These are phyloP conservation scores for Miamiensis avidus DNA, from an alignment of 169 alveolate genomes.

Conservation along the genomic window DNA sequence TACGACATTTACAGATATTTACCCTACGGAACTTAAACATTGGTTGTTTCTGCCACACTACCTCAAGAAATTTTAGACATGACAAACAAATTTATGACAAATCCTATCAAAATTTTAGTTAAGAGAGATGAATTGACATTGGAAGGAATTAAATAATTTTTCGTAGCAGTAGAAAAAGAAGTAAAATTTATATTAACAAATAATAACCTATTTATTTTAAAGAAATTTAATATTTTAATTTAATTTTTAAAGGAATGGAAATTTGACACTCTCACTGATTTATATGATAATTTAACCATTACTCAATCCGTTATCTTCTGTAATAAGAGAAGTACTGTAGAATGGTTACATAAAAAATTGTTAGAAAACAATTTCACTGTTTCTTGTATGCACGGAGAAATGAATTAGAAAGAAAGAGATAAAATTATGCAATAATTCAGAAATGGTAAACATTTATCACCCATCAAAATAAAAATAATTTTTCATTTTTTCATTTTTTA, in stretches of 20 bases:
- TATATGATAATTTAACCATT: conserved; percentile 97
- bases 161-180: conserved; percentile 98
- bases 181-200: neutral
- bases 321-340: conserved; percentile 95
- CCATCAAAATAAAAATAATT: no score
- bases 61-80: conserved; percentile 98
- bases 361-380: conserved; percentile 97
- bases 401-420: conserved; percentile 98
- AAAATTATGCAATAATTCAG: conserved; percentile 97
- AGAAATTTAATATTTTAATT: no score
- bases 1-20: conserved; percentile 97
- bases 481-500: no score
- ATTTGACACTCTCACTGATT: conserved; percentile 97
- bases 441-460: conserved; percentile 86
- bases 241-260: conserved; percentile 89
- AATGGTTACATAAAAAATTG: conserved; percentile 98
- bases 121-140: conserved; percentile 98
- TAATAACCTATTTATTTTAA: no score
- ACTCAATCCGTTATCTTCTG: conserved; percentile 99
- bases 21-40: conserved; percentile 96
- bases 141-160: conserved; percentile 98
- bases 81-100: conserved; percentile 97
- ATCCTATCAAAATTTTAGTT: conserved; percentile 97
- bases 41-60: conserved; percentile 98
- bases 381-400: conserved; percentile 97